Evolutionary conservation across 2,329 filamentous ascomycete genomes (phyloP), one percentile per base, ranked within the genome.

Genomic region (Fusarium sacchari): DNA sequence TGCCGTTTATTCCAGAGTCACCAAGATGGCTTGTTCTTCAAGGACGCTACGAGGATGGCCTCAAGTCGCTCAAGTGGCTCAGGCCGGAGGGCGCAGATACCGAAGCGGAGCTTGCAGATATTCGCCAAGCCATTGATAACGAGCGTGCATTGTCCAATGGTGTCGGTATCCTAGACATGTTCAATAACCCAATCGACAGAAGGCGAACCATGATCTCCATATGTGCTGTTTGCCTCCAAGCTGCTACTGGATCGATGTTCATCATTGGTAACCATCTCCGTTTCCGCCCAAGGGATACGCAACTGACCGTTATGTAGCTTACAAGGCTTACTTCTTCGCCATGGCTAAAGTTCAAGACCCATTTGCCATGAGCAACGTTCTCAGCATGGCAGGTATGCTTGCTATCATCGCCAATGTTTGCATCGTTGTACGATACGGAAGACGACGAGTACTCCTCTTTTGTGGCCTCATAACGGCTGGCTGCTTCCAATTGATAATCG

Each of bases 241-340:
- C 75, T 10, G 75, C 75, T 7, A 74, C 74, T 0, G 75, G 75
- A 0, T 77, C 65, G 0, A 77, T 77, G 72, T 77, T 77, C n/a
- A 77, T 77, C 18, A 77, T 77, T 14, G 75, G 75, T 76, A 56
- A 28, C 4, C 0, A 39, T 7, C 32, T 11, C 7, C 14, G 3
- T 5, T n/a, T 10, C 18, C 20, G 11, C 10, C 20, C 0, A 1
- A 7, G 3, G 0, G 3, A 5, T 14, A 15, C 1, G 1, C 15
- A 12, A 40, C 58, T 62, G 14, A 64, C 5, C 5, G 5, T 18
- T 13, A 12, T 6, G 9, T 6, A 76, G 74, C 74, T 5, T 77
- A 77, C 17, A 77, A 77, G 17, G 75, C 75, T 4, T 77, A 77
- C 18, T 77, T 77, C 46, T 77, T 77, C 5, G 70, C 74, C 3